Conservation (phyloP, 257 asterid species). For the Schizonepeta tenuifolia region DNA sequence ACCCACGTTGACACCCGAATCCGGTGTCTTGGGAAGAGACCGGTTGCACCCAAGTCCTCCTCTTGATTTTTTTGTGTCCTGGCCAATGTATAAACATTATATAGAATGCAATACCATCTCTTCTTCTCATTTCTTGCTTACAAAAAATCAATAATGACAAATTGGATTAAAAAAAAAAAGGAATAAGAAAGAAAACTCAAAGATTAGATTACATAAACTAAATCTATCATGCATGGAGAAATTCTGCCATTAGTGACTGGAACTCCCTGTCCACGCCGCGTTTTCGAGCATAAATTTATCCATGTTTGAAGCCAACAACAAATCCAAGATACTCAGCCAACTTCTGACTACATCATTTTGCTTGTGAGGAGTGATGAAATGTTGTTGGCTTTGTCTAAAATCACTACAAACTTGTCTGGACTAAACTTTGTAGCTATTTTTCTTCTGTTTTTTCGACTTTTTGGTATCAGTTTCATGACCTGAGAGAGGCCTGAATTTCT, state of each 20-base stretch:
- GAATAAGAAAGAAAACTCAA: not conserved
- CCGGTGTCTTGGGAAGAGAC: too few relatives aligned
- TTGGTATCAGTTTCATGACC: conserved; percentile 32
- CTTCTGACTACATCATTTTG: not conserved
- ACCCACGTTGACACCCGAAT: too few relatives aligned
- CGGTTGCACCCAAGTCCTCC: too few relatives aligned
- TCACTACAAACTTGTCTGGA: not conserved
- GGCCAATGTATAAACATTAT: too few relatives aligned
- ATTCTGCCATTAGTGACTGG: not conserved
- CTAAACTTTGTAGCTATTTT: not conserved
- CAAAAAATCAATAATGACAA: not conserved
- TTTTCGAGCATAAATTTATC: not conserved
- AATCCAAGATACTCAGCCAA: not conserved
- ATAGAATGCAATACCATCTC: too few relatives aligned
- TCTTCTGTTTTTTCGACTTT: not conserved
- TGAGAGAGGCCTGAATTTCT: conserved; percentile 73
- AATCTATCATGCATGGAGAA: not conserved
- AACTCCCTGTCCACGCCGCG: not conserved
- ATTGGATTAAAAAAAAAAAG: not conserved
- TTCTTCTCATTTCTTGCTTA: conserved; percentile 10
- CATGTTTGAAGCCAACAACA: not conserved
- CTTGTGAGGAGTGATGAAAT: not conserved
- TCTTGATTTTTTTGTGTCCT: too few relatives aligned
- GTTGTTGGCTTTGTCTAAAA: not conserved
- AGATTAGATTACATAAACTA: not conserved